Evolutionary conservation across 2,329 filamentous ascomycete species (phyloP), one percentile per base, ranked within the genome.

Genomic region (Fusarium anguioides): DNA sequence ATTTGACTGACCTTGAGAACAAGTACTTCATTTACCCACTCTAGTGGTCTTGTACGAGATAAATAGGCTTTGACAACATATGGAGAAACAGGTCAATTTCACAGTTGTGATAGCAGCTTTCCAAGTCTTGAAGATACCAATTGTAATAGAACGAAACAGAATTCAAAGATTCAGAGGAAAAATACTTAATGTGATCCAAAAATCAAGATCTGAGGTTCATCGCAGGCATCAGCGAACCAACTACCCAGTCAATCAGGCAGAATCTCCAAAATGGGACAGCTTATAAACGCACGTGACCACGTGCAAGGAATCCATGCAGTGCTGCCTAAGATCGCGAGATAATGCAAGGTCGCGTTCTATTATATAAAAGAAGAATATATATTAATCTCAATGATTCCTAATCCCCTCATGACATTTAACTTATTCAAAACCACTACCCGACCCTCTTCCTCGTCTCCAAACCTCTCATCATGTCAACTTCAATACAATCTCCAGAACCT

Each of bases 1-100:
- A 69, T 52, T 50, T 69, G 33, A 69, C 65, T 8, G 65, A 69
- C 58, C 23, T 69, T n/a, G 65, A 69, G 51, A 69, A 69, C 21
- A 69, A 69, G 45, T 69, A 33, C 11, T 20, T 60, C 8, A 40
- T 35, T 21, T 54, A 52, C 20, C 49, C 49, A 2, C 12, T 52
- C 6, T 52, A 52, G 21, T 46, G 9, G 3, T 29, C 0, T 20
- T 10, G 2, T 1, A 1, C 10, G 11, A 29, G 27, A 29, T 29
- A 29, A 29, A 11, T 29, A 4, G 10, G 27, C 29, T 17, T n/a
- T n/a, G 5, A 31, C 17, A 8, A 17, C 5, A n/a, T 8, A 17
- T n/a, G n/a, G n/a, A n/a, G n/a, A n/a, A n/a, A n/a, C n/a, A n/a
- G n/a, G n/a, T n/a, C n/a, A n/a, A n/a, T n/a, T n/a, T n/a, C n/a